Evolutionary conservation across 2,329 filamentous ascomycete species (phyloP), one percentile per base, ranked within the genome.

Genomic region (Neofusicoccum parvum): DNA sequence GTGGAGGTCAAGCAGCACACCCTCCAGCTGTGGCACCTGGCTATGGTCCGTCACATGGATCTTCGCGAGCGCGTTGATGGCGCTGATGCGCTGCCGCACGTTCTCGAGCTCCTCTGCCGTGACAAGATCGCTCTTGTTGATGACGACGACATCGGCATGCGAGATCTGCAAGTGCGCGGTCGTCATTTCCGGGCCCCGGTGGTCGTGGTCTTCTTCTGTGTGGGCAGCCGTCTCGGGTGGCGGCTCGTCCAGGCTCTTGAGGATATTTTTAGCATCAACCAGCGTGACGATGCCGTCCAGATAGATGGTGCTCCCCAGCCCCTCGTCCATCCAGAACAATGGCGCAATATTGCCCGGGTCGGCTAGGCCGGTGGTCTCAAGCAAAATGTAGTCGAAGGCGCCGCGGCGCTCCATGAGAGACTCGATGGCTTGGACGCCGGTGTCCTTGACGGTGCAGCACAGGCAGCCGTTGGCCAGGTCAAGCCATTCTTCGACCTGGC

Each of bases 291-390:
- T 97, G 1, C 95, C 95, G 74, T 99, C 95, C 0, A 99, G 87
- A 77, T 96, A 99, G 72, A 99, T 97, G 43, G 90, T 94, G 77
- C 94, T 97, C 7, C 93, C 94, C 2, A 99, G 85, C 0, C 94
- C 95, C 70, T 98, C 94, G 72, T 99, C 95, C 32, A 99, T 90
- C 95, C 95, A 99, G 80, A 99, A 99, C 14, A 98, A 81, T 0
- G 95, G 95, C 0, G 95, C 95, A 60, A 99, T 88, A 72, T 98
- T 98, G 1, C 95, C 95, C 0, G 95, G 95, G 74, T 99, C 94
- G 4, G 95, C 95, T 5, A 99, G 85, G 0, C 95, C 95, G 0
- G 95, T 98, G 0, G 95, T 99, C 78, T 99, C 95, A 0, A 99
- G 88, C 2, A 99, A 86, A 69, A 99, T 98, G 80, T 98, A 99